Evolutionary conservation across 495 filamentous ascomycete species (phyloP).

Genomic region (Penicillium malachiteum): DNA sequence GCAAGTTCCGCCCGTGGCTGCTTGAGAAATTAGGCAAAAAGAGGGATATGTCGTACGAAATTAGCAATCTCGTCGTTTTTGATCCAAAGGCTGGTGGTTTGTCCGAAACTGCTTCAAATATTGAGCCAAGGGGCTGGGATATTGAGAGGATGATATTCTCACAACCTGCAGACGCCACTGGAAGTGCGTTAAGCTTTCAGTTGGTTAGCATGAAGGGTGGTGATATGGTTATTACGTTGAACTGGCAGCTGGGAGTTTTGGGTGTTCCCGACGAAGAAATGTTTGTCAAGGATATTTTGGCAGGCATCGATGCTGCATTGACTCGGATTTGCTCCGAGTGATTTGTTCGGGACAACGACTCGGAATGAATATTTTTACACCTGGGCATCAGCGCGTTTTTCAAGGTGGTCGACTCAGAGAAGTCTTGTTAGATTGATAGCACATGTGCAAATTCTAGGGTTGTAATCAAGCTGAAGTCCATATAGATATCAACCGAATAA

Average conservation of each 20-base stretch:
- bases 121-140: not conserved
- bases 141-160: constrained; percentile 1
- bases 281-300: not conserved
- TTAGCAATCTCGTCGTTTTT: constrained; percentile 1
- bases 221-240: constrained; percentile 1
- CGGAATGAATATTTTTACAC: too few relatives aligned
- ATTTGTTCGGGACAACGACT: too few relatives aligned
- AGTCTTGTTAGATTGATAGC: too few relatives aligned
- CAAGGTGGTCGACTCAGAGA: too few relatives aligned
- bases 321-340: too few relatives aligned
- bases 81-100: not conserved
- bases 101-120: too few relatives aligned
- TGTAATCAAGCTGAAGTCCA: too few relatives aligned
- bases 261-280: not conserved
- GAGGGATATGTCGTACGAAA: not conserved
- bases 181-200: not conserved
- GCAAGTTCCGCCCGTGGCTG: not conserved
- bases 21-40: not conserved
- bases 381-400: too few relatives aligned
- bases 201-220: not conserved
- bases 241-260: constrained; percentile 1
- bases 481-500: too few relatives aligned
- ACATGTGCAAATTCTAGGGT: too few relatives aligned
- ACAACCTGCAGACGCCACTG: not conserved
- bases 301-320: too few relatives aligned